Percentiles rank a stretch among this genome's conserved stretches.
These are phyloP conservation scores for Citrullus amarus DNA, from an alignment of 306 rosid genomes.

Conservation along the genomic window DNA sequence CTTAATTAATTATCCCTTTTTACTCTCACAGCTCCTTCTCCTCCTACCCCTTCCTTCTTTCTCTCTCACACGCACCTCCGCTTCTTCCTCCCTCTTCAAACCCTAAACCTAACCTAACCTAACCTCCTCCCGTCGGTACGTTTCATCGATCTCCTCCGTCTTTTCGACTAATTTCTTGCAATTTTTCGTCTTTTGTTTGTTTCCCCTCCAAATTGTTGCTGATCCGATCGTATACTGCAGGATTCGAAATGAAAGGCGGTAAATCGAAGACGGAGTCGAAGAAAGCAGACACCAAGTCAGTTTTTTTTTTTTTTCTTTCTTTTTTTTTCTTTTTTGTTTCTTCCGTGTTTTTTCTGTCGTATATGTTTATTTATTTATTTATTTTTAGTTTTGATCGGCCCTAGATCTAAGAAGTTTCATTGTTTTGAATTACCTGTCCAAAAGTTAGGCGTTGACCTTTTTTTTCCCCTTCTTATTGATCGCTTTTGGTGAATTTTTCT, in stretches of 20 bases:
- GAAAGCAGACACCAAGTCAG: constrained; percentile 63
- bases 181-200: background rate
- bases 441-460: background rate
- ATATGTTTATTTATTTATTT: background rate
- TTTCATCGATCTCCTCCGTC: background rate
- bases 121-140: constrained; percentile 14
- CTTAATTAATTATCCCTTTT: constrained; percentile 25
- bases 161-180: background rate
- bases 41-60: constrained; percentile 9
- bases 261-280: constrained; percentile 51
- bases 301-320: background rate
- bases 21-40: constrained; percentile 2
- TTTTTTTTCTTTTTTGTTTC: background rate
- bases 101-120: constrained; percentile 24
- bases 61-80: constrained; percentile 3
- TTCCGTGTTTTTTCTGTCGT: too few relatives aligned
- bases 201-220: constrained; percentile 8
- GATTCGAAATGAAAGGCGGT: constrained; percentile 60
- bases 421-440: background rate
- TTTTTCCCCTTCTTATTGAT: background rate
- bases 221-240: constrained; percentile 29
- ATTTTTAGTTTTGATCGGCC: background rate
- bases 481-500: background rate
- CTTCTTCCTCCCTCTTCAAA: constrained; percentile 10
- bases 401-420: background rate